Evolutionary conservation across 805 yeast genomes (phyloP).

Genomic region (Ascoidea rubescens): DNA sequence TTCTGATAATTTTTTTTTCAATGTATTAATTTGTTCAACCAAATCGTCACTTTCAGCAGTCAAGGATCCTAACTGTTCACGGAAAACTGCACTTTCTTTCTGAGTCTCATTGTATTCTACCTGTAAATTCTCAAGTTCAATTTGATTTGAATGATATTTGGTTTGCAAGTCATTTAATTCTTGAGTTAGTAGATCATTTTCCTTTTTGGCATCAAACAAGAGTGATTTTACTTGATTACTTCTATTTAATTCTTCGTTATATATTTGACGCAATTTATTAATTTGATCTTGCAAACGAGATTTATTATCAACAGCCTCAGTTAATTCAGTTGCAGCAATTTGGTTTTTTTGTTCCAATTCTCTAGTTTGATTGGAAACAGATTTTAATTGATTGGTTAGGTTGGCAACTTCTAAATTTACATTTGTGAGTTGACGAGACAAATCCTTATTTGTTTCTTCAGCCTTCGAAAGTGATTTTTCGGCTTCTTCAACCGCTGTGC

Average conservation of each 20-base stretch:
- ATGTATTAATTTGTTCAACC: conserved; percentile 38
- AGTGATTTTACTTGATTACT: conserved; percentile 58
- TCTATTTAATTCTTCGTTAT: conserved; percentile 67
- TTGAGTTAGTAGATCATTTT: conserved; percentile 54
- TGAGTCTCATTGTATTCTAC: conserved; percentile 52
- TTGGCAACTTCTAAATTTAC: conserved; percentile 83
- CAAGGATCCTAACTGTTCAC: conserved; percentile 51
- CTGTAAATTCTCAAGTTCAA: conserved; percentile 48
- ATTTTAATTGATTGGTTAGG: conserved; percentile 69
- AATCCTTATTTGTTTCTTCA: conserved; percentile 21
- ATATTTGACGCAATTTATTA: conserved; percentile 46
- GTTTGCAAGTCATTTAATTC: conserved; percentile 73
- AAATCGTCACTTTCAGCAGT: conserved; percentile 55
- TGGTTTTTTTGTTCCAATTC: conserved; percentile 54
- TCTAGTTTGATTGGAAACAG: conserved; percentile 64
- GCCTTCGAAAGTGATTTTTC: not conserved
- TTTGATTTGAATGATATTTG: conserved; percentile 53
- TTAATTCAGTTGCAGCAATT: conserved; percentile 65
- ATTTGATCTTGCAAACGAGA: conserved; percentile 64
- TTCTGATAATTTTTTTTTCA: conserved; percentile 41
- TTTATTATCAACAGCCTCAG: conserved; percentile 52
- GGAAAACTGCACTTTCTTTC: conserved; percentile 46
- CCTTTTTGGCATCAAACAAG: conserved; percentile 44
- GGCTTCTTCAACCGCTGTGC: conserved; percentile 9
- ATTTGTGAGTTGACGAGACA: conserved; percentile 54